These are phyloP conservation scores for Fusarium hainanense DNA, from an alignment of 2,329 filamentous ascomycete species.

Conservation along the genomic window DNA sequence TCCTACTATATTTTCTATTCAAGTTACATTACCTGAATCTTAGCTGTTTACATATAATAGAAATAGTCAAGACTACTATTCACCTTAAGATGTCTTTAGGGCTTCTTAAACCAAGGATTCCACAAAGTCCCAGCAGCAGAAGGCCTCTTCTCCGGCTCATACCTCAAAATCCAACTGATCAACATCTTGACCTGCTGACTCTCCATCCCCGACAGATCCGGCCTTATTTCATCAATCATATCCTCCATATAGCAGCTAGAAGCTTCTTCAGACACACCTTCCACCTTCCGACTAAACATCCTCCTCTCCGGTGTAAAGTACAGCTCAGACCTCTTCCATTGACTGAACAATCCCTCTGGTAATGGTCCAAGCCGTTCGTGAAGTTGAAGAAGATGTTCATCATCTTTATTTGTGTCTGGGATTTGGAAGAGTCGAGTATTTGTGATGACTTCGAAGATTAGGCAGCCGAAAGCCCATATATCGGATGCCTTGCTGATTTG, in stretches of 20 bases:
- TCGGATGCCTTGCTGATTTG: fast-evolving
- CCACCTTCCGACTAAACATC: neutral
- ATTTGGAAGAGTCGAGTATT: neutral
- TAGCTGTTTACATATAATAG: too few relatives aligned
- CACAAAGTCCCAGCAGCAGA: neutral
- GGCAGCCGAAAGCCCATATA: neutral
- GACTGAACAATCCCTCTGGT: fast-evolving
- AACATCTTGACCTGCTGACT: neutral
- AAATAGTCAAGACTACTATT: too few relatives aligned
- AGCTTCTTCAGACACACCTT: neutral
- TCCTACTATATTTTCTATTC: too few relatives aligned
- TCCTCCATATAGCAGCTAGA: neutral
- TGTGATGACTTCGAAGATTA: neutral
- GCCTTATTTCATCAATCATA: neutral
- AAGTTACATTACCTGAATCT: too few relatives aligned
- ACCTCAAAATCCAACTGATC: neutral
- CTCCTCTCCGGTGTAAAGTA: fast-evolving
- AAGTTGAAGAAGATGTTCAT: neutral
- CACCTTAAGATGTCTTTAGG: too few relatives aligned
- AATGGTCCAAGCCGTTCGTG: neutral
- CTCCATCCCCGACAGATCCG: neutral
- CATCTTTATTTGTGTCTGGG: fast-evolving
- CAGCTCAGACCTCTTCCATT: neutral
- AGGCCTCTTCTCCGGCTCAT: neutral
- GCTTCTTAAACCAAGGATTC: neutral